These are phyloP conservation scores for Wickerhamiella bombiphila DNA, from an alignment of 805 yeast genomes.

Conservation along the genomic window DNA sequence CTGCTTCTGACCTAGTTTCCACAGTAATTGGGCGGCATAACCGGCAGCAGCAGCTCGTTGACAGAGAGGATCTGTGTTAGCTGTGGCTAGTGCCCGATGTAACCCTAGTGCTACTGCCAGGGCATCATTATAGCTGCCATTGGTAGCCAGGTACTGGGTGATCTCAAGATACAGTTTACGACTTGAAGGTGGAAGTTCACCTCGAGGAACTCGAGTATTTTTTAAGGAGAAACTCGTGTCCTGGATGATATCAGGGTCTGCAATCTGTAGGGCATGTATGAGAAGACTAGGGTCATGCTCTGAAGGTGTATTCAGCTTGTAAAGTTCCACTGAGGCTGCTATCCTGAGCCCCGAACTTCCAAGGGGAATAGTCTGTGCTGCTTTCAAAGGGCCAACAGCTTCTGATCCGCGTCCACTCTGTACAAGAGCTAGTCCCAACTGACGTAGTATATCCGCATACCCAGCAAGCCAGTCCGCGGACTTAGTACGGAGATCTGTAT, in stretches of 20 bases:
- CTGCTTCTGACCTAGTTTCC: conserved; percentile 16
- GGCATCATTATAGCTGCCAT: conserved; percentile 13
- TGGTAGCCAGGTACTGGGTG: conserved; percentile 13
- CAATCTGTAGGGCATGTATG: conserved; percentile 5
- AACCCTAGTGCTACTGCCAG: conserved; percentile 15
- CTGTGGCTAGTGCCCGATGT: conserved; percentile 14
- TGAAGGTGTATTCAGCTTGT: conserved; percentile 5
- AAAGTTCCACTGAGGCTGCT: conserved; percentile 17
- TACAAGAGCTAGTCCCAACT: conserved; percentile 19
- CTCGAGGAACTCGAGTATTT: not conserved
- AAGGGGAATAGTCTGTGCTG: conserved; percentile 18
- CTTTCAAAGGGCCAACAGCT: conserved; percentile 18
- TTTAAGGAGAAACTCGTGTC: not conserved
- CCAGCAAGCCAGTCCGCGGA: conserved; percentile 22
- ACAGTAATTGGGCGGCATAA: conserved; percentile 15
- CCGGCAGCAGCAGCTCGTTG: conserved; percentile 14
- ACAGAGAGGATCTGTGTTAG: conserved; percentile 12
- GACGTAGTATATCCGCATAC: conserved; percentile 22
- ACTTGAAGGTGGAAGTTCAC: not conserved
- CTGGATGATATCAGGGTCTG: not conserved
- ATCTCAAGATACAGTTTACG: conserved; percentile 15
- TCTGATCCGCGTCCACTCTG: conserved; percentile 11
- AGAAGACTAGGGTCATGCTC: conserved; percentile 1
- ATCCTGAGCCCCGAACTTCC: conserved; percentile 18
- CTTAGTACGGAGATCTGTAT: conserved; percentile 16